phyloP scores from a whole-genome alignment of 768 basidiomycete species.

The Hortiboletus campestris region DNA sequence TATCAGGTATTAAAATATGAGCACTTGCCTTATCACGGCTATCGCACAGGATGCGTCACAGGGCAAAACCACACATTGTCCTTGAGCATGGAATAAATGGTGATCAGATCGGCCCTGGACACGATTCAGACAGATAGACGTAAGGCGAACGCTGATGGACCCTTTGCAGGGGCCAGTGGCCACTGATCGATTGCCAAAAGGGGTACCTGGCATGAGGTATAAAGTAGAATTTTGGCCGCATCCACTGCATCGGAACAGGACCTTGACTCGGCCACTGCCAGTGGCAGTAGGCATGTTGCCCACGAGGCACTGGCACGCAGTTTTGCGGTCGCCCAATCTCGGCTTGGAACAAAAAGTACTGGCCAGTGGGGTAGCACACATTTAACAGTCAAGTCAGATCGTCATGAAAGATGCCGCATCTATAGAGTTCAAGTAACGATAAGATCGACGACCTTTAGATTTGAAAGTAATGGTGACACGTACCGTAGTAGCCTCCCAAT shows the following conservation, averaged over 20 bases:
- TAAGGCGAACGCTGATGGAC: not conserved
- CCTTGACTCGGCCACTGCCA: not conserved
- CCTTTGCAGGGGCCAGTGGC: not conserved
- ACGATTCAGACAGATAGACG: not conserved
- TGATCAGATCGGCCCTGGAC: not conserved
- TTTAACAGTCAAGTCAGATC: not conserved
- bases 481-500: no score
- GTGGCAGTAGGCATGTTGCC: conserved; percentile 8
- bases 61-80: not conserved
- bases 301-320: conserved; percentile 8
- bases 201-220: conserved; percentile 7
- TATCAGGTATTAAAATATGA: not conserved
- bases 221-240: conserved; percentile 5
- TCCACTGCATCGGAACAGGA: not conserved
- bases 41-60: not conserved
- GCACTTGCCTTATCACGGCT: not conserved
- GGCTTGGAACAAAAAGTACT: not conserved
- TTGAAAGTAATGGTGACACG: not conserved
- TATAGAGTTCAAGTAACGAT: not conserved
- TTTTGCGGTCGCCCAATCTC: not conserved
- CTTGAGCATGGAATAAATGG: not conserved
- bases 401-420: not conserved
- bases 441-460: conserved; percentile 5
- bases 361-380: not conserved
- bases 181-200: conserved; percentile 6